phyloP scores from a whole-genome alignment of 768 basidiomycete genomes.

The Macrolepiota albuminosa region DNA sequence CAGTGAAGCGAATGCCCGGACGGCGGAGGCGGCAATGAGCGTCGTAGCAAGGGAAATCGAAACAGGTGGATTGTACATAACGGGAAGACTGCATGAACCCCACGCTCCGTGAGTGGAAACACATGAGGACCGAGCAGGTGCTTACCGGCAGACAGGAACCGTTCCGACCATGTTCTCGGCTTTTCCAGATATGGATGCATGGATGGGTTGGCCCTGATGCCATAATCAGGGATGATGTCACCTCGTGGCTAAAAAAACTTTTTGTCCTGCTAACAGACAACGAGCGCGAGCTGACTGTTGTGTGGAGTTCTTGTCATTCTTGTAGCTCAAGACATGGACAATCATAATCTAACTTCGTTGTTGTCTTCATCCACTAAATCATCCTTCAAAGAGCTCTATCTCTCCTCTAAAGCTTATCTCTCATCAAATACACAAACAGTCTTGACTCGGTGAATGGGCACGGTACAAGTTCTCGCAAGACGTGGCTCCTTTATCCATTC shows the following conservation, averaged over 20 bases:
- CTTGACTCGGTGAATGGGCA: slow-evolving; percentile 56
- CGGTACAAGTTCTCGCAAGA: slow-evolving; percentile 34
- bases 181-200: slow-evolving; percentile 52
- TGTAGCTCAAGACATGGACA: slow-evolving; percentile 5
- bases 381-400: background rate
- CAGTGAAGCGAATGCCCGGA: slow-evolving; percentile 32
- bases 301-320: slow-evolving; percentile 4
- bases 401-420: slow-evolving; percentile 11
- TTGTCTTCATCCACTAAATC: background rate
- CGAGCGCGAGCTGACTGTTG: slow-evolving; percentile 7
- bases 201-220: slow-evolving; percentile 54
- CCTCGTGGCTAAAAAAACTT: slow-evolving; percentile 41
- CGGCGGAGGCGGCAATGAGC: slow-evolving; percentile 54
- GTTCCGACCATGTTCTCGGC: slow-evolving; percentile 44
- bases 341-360: background rate
- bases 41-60: slow-evolving; percentile 59
- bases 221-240: slow-evolving; percentile 29
- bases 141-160: slow-evolving; percentile 26
- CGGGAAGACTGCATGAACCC: slow-evolving; percentile 20
- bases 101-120: slow-evolving; percentile 43
- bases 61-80: slow-evolving; percentile 48
- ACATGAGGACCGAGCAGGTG: background rate
- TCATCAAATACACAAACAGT: slow-evolving; percentile 8
- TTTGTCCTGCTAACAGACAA: slow-evolving; percentile 24
- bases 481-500: slow-evolving; percentile 21